Percentiles rank a stretch among this genome's conserved stretches.
phyloP scores from a whole-genome alignment of 73 alveolate genomes.

The Stentor coeruleus region DNA sequence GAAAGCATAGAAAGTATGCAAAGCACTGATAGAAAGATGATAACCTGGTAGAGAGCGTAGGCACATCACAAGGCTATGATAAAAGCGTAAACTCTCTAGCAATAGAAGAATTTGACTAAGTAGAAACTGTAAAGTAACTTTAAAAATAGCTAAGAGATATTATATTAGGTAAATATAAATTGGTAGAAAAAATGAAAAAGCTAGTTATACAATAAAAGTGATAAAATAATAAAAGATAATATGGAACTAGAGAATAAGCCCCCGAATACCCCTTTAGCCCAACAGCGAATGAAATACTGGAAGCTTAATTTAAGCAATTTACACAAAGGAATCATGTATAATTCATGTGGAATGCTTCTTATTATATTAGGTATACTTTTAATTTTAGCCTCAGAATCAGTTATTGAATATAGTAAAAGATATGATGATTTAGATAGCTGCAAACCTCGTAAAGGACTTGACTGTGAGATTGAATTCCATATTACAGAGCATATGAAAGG shows the following conservation, averaged over 20 bases:
- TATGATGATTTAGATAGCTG: conserved; percentile 50
- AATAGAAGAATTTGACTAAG: conserved; percentile 10
- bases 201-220: no score
- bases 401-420: conserved; percentile 50
- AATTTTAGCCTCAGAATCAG: conserved; percentile 51
- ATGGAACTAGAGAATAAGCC: conserved; percentile 27
- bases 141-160: no score
- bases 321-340: conserved; percentile 52
- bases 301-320: conserved; percentile 70
- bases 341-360: conserved; percentile 69
- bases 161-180: no score
- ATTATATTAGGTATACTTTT: conserved; percentile 67
- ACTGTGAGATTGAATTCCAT: conserved; percentile 41
- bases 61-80: conserved; percentile 2
- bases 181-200: no score
- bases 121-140: conserved; percentile 3
- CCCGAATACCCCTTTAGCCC: conserved; percentile 60
- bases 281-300: conserved; percentile 85
- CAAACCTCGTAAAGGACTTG: neutral
- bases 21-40: neutral
- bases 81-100: conserved; percentile 13
- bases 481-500: conserved; percentile 62
- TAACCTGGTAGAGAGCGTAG: conserved; percentile 25
- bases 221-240: no score
- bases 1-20: no score